Evolutionary conservation across 768 basidiomycete genomes (phyloP).

Genomic region (Dacryopinax primogenitus): DNA sequence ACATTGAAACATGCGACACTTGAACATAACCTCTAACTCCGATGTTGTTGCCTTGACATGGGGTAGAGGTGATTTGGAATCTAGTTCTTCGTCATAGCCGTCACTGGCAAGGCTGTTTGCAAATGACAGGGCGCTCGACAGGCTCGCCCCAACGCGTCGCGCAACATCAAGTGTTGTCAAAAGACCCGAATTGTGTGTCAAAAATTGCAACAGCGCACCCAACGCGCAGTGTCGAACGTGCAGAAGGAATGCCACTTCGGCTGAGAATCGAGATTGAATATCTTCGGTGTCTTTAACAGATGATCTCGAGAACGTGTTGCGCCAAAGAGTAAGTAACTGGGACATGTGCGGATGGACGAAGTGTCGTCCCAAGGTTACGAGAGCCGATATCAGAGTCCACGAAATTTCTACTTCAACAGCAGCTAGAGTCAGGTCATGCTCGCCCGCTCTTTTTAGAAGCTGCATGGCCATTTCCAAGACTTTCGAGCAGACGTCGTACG

Average conservation of each 20-base stretch:
- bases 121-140: slow-evolving; percentile 84
- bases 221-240: slow-evolving; percentile 84
- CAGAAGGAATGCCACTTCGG: slow-evolving; percentile 85
- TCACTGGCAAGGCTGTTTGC: slow-evolving; percentile 68
- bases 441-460: slow-evolving; percentile 78
- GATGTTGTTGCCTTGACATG: slow-evolving; percentile 27
- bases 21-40: slow-evolving; percentile 69
- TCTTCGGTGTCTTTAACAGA: slow-evolving; percentile 67
- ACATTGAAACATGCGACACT: slow-evolving; percentile 77
- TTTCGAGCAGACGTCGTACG: slow-evolving; percentile 82
- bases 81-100: slow-evolving; percentile 49
- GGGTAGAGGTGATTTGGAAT: slow-evolving; percentile 25
- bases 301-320: slow-evolving; percentile 91
- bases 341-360: slow-evolving; percentile 90
- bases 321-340: slow-evolving; percentile 88
- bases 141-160: slow-evolving; percentile 69
- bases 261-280: slow-evolving; percentile 46
- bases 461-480: slow-evolving; percentile 83
- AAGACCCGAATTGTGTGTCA: slow-evolving; percentile 59
- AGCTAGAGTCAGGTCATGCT: slow-evolving; percentile 75
- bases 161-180: slow-evolving; percentile 85
- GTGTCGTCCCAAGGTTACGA: slow-evolving; percentile 86
- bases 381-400: slow-evolving; percentile 79
- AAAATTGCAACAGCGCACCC: slow-evolving; percentile 76
- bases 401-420: slow-evolving; percentile 82